A percentile compares a stretch with the other conserved stretches of the same genome.
These are phyloP conservation scores for Ceratocystis huliohia DNA, from an alignment of 2,329 filamentous ascomycete genomes.

Conservation along the genomic window DNA sequence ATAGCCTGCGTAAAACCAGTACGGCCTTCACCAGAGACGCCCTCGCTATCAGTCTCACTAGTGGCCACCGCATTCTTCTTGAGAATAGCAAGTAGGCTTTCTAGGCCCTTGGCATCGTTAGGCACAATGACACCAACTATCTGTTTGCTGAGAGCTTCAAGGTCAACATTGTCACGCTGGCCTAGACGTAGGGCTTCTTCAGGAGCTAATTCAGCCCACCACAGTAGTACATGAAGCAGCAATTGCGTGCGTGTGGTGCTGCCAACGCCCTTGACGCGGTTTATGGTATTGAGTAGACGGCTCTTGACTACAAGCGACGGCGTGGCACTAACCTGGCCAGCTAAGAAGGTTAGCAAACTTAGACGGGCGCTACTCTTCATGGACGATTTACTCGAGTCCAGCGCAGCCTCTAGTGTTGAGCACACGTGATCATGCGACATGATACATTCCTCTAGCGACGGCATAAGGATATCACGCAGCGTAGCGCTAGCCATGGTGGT, in stretches of 20 bases:
- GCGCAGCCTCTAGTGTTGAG: slow-evolving; percentile 40
- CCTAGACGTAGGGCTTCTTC: slow-evolving; percentile 37
- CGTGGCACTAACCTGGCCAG: slow-evolving; percentile 56
- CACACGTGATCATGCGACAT: slow-evolving; percentile 63
- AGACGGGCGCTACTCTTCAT: slow-evolving; percentile 49
- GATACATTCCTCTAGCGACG: slow-evolving; percentile 71
- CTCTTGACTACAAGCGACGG: slow-evolving; percentile 58
- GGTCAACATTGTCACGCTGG: slow-evolving; percentile 33
- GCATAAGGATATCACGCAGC: slow-evolving; percentile 54
- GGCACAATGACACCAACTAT: slow-evolving; percentile 42
- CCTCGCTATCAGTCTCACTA: slow-evolving; percentile 26
- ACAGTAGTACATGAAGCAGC: slow-evolving; percentile 60
- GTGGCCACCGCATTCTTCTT: slow-evolving; percentile 24
- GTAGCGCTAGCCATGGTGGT: slow-evolving; percentile 47
- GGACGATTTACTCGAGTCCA: slow-evolving; percentile 35
- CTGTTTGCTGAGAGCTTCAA: slow-evolving; percentile 31
- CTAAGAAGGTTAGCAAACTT: slow-evolving; percentile 57
- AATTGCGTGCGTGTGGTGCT: slow-evolving; percentile 55
- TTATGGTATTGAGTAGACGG: slow-evolving; percentile 57
- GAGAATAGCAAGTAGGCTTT: slow-evolving; percentile 39
- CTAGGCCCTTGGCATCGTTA: slow-evolving; percentile 41
- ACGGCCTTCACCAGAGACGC: slow-evolving; percentile 30
- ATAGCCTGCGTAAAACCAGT: slow-evolving; percentile 47
- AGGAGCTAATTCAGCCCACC: slow-evolving; percentile 49
- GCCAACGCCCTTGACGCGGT: slow-evolving; percentile 60